Evolutionary conservation across 345 rosid genomes (phyloP), one percentile per base, ranked within the genome.

Genomic region (Mangifera indica): DNA sequence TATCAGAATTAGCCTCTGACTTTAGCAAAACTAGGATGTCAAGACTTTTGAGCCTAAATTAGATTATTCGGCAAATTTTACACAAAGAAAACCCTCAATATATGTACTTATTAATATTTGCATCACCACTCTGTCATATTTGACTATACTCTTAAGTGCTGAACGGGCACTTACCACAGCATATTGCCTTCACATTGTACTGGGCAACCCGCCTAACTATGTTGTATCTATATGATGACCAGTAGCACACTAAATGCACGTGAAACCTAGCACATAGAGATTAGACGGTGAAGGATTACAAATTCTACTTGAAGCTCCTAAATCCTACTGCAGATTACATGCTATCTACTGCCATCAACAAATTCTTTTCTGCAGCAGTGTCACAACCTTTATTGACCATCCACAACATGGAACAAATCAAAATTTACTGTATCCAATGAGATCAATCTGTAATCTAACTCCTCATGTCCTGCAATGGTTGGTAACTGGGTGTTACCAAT

Each of bases 181-280:
- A 64, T n/a, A 52, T 68, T 59, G 44, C 48, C 37, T 65, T 63
- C 48, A 62, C 58, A 63, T 40, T 37, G 51, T 13, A 49, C 15
- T 49, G 14, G 1, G 17, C 18, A 18, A 69, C 55, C 22, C 34
- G 26, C 13, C 26, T 25, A 63, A 56, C 29, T 25, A 18, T 34
- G 37, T 17, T 13, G 62, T 55, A 59, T 40, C 64, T 51, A 58
- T 63, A 51, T 51, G 44, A 63, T 32, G 63, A 26, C 15, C 18
- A 52, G 63, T 40, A 63, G 46, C 22, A 67, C 56, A 76, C 37
- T 37, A 73, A 61, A 61, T 69, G 77, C 78, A 70, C 25, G 69
- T 14, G 75, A 73, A 15, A 63, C 17, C 17, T 15, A 5, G 70
- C 71, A 17, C 4, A 12, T 55, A 63, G 29, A 63, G 54, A 68